Evolutionary conservation across 768 basidiomycete genomes (phyloP), one percentile per base, ranked within the genome.

Genomic region (Trametes gibbosa): DNA sequence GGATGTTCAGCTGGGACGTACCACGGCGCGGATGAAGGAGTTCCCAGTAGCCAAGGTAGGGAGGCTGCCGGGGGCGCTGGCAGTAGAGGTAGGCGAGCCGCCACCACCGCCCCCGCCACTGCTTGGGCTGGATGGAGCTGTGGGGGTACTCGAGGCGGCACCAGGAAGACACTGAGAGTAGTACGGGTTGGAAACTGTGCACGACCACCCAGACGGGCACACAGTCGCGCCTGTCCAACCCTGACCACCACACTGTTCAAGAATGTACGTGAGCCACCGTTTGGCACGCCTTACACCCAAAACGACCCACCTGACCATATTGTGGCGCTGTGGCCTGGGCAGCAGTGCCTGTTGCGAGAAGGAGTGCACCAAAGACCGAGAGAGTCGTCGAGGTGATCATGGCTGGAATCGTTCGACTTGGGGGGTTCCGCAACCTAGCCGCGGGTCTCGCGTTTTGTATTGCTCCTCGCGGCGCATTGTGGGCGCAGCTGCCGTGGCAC

Each of bases 101-200:
- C 61, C 69, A 53, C 45, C 59, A 16, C 59, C 61, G 10, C 29
- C n/a, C n/a, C n/a, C 59, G 16, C 61, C 69, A 53, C 45, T 58
- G n/a, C 58, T 60, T 10, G 50, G 32, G 50, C 47, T 54, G 0
- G 54, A 32, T 16, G 65, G 61, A 4, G 66, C 56, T 5, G 68
- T 50, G 14, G 68, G 67, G 13, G 64, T 43, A 5, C 62, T 58
- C 5, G 72, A 67, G 6, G 74, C 63, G 1, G 74, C 69, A 35
- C 77, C 78, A n/a, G 77, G 79, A 37, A 84, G 74, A 65, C 83
- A 84, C 64, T 83, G 83, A 3, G 77, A 82, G 67, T 82, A 84
- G 58, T 75, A 84, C 10, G 70, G 62, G 64, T 80, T 82, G 8
- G 74, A 68, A 43, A 69, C 68, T 2, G 71, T 77, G 69, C 82